Evolutionary conservation across 2,329 filamentous ascomycete species (phyloP), one percentile per base, ranked within the genome.

Genomic region (Piedraia hortae): DNA sequence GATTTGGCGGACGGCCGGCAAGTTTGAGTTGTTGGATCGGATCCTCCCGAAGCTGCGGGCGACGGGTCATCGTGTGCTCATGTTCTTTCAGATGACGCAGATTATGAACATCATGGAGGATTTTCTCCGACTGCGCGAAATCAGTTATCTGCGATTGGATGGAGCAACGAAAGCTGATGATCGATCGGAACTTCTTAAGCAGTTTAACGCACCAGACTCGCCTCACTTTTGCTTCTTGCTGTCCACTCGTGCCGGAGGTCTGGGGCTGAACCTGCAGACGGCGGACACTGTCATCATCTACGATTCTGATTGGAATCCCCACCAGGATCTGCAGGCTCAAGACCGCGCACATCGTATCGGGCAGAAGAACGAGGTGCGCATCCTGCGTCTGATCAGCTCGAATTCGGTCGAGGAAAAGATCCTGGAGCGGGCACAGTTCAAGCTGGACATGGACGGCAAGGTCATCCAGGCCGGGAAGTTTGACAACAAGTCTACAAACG

Each of bases 51-150:
- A 97, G 49, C 93, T 97, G 47, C 63, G 74, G 35, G 67, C 61
- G 3, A 80, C 75, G 1, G 77, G 77, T 9, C 85, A 97, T 62
- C 72, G 85, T 47, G 78, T 93, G 13, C 57, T 97, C 44, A 93
- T 97, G 73, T 97, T 97, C 61, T 97, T 97, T 59, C 85, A 97
- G 46, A 97, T 97, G 85, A 97, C 85, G 3, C 80, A 89, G 29
- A 97, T 97, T 43, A 97, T 97, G 85, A 90, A 97, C 48, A 97
- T 97, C 39, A 93, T 97, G 85, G 85, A 97, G 37, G 85, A 97
- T 44, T 97, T 89, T 44, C 50, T 97, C 30, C 70, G 82, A 3
- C 70, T 77, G 39, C 63, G 75, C 31, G 71, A 69, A 20, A 57
- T 90, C 34, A 59, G 72, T 38, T 97, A 89, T 43, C 58, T 97